These are phyloP conservation scores for Malassezia nana DNA, from an alignment of 1,284 basidiomycete genomes.

Conservation along the genomic window DNA sequence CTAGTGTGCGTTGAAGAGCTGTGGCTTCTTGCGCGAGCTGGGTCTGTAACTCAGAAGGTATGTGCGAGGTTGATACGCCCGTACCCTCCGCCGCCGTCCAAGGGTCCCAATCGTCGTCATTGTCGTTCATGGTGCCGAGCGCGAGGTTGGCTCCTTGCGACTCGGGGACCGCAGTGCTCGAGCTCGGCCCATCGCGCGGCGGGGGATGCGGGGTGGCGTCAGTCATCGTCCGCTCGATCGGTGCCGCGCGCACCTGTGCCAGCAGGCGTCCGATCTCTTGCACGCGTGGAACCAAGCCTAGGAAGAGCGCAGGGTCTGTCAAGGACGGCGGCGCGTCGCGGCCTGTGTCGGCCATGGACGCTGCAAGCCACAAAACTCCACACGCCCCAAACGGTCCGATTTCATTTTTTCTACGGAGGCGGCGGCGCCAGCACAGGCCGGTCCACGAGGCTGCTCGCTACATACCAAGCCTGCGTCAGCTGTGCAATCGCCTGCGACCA, in stretches of 20 bases:
- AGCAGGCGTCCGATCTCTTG: conserved; percentile 4
- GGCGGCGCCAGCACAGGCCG: conserved; percentile 9
- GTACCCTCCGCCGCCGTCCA: conserved; percentile 1
- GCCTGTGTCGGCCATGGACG: not conserved
- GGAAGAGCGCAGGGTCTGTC: conserved; percentile 7
- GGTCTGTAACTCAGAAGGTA: not conserved
- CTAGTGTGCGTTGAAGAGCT: not conserved
- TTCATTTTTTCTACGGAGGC: not conserved
- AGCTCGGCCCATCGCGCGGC: not conserved
- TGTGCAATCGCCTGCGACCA: conserved; percentile 18
- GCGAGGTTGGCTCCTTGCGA: conserved; percentile 4
- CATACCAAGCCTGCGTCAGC: conserved; percentile 17
- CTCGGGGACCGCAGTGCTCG: not conserved
- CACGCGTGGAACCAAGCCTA: conserved; percentile 10
- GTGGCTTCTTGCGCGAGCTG: conserved; percentile 11
- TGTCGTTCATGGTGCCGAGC: conserved; percentile 14
- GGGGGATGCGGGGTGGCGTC: not conserved
- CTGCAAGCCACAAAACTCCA: no score
- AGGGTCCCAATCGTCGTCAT: conserved; percentile 12
- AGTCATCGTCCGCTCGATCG: not conserved
- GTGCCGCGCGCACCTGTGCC: not conserved
- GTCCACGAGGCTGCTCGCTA: conserved; percentile 13
- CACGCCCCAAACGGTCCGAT: not conserved
- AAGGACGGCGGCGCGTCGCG: not conserved
- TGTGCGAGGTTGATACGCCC: not conserved